Percentiles rank a stretch among this genome's conserved stretches.
Conservation (phyloP, 805 yeast genomes). For the Ogataea kodamae region DNA sequence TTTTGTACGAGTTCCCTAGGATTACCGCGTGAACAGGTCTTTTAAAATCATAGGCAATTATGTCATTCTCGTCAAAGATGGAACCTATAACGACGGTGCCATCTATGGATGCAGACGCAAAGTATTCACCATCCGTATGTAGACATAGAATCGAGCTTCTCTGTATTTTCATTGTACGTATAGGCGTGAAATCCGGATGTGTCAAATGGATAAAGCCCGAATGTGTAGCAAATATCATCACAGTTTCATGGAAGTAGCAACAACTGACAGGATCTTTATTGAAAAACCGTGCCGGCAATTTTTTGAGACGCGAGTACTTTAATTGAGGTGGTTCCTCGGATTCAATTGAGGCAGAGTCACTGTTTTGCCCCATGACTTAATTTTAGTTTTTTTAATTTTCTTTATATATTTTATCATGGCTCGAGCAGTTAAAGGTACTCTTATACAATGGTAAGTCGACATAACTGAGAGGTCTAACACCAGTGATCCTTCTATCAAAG, state of each 20-base stretch:
- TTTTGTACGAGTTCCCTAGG: conserved; percentile 63
- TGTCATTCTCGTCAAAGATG: conserved; percentile 55
- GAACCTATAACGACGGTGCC: conserved; percentile 88
- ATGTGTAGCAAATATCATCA: conserved; percentile 84
- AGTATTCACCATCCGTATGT: conserved; percentile 65
- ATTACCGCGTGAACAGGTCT: conserved; percentile 88
- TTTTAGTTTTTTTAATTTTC: conserved; percentile 1
- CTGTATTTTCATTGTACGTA: conserved; percentile 80
- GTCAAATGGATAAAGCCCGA: conserved; percentile 77
- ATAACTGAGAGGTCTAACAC: background rate
- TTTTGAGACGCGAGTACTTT: conserved; percentile 66
- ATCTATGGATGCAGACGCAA: conserved; percentile 90
- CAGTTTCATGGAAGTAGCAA: conserved; percentile 52
- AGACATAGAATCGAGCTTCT: conserved; percentile 77
- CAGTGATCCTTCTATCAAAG: conserved; percentile 89
- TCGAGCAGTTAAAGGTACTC: conserved; percentile 52
- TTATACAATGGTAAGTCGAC: conserved; percentile 42
- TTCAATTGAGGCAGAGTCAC: conserved; percentile 1
- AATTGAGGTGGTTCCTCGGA: conserved; percentile 62
- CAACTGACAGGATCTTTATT: conserved; percentile 75
- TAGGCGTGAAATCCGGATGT: conserved; percentile 50
- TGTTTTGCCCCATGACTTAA: background rate
- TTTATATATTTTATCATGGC: conserved; percentile 34
- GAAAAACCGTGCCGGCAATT: conserved; percentile 70
- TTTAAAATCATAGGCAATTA: conserved; percentile 74